Evolutionary conservation across 2,329 filamentous ascomycete genomes (phyloP).

Genomic region (Cercospora beticola): DNA sequence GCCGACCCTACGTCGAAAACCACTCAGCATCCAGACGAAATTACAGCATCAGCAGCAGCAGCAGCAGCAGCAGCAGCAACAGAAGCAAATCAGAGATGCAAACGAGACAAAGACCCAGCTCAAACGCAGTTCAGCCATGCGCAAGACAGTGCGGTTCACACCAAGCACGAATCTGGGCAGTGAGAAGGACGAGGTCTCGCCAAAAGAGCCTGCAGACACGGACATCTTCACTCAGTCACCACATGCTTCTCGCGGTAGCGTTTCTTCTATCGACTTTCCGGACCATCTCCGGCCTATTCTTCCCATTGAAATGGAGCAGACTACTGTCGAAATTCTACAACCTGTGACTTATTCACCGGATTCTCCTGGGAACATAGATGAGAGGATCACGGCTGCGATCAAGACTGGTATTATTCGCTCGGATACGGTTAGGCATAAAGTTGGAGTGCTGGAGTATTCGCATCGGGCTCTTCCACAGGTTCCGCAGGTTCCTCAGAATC

Average conservation of each 20-base stretch:
- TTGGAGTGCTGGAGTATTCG: slow-evolving; percentile 7
- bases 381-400: slow-evolving; percentile 6
- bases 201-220: slow-evolving; percentile 13
- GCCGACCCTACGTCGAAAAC: neutral
- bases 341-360: slow-evolving; percentile 17
- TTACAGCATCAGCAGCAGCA: neutral
- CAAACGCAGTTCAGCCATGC: slow-evolving; percentile 10
- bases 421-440: slow-evolving; percentile 8
- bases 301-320: neutral
- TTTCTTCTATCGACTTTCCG: slow-evolving; percentile 15
- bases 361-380: neutral
- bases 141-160: slow-evolving; percentile 21
- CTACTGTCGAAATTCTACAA: slow-evolving; percentile 11
- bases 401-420: slow-evolving; percentile 7
- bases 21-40: neutral
- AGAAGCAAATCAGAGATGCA: slow-evolving; percentile 10
- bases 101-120: slow-evolving; percentile 10
- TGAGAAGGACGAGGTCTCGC: slow-evolving; percentile 3
- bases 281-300: slow-evolving; percentile 2
- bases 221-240: slow-evolving; percentile 25
- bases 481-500: neutral
- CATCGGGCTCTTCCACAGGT: slow-evolving; percentile 3
- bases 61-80: neutral
- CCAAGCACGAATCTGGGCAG: slow-evolving; percentile 15
- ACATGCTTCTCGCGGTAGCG: slow-evolving; percentile 16